Evolutionary conservation across 169 alveolate genomes (phyloP).

Genomic region (Plasmodium relictum): DNA sequence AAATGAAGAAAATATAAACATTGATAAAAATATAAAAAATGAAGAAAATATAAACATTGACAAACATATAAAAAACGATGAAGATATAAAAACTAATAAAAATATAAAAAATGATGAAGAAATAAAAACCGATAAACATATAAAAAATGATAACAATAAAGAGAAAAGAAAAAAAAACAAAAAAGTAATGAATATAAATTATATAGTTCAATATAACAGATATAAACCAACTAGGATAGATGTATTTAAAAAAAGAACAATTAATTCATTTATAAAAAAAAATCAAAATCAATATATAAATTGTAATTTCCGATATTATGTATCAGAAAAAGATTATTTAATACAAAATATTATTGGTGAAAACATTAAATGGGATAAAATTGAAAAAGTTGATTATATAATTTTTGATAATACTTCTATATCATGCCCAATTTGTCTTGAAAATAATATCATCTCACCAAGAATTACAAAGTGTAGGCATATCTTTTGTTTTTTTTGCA

Average conservation of each 20-base stretch:
- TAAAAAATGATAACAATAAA: conserved; percentile 1
- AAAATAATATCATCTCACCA: conserved; percentile 78
- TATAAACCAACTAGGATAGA: conserved; percentile 55
- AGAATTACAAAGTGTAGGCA: conserved; percentile 81
- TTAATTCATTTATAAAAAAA: conserved; percentile 22
- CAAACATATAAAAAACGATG: neutral
- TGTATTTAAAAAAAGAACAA: conserved; percentile 5
- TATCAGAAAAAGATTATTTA: conserved; percentile 54
- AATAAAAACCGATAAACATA: neutral
- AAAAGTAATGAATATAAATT: conserved; percentile 50
- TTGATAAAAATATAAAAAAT: neutral
- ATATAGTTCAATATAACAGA: conserved; percentile 52
- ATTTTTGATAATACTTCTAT: conserved; percentile 78
- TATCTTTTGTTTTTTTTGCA: conserved; percentile 80
- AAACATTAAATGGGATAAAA: conserved; percentile 76
- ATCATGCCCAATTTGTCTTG: conserved; percentile 81
- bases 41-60: neutral
- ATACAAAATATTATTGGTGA: conserved; percentile 23
- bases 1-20: neutral
- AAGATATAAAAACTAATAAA: neutral
- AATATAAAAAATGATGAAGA: neutral
- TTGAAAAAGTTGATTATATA: conserved; percentile 79
- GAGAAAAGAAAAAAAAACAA: conserved; percentile 55
- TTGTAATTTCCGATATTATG: conserved; percentile 75
- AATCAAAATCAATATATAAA: conserved; percentile 60